Percentiles rank a stretch among this genome's conserved stretches.
These are phyloP conservation scores for Jacaranda copaia DNA, from an alignment of 257 asterid species.

Conservation along the genomic window DNA sequence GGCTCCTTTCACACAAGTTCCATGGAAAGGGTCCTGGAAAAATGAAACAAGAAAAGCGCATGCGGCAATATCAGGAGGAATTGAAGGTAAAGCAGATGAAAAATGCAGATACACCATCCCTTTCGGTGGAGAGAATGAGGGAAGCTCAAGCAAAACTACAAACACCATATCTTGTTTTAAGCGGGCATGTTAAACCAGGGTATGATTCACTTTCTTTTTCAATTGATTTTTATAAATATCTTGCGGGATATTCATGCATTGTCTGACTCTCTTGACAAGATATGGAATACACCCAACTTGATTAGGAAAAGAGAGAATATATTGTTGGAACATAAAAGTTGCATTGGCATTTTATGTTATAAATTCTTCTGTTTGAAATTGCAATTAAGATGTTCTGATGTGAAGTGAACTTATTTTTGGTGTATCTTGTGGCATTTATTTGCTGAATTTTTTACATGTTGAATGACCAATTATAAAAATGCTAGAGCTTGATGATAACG, in stretches of 20 bases:
- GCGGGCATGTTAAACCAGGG: constrained; percentile 94
- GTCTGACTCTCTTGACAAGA: constrained; percentile 1
- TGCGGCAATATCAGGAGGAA: constrained; percentile 90
- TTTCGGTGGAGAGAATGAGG: constrained; percentile 89
- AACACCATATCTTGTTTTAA: constrained; percentile 84
- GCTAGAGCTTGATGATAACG: constrained; percentile 4
- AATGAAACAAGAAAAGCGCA: constrained; percentile 91
- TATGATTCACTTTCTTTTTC: constrained; percentile 43
- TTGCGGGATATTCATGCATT: constrained; percentile 2
- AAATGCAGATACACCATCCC: constrained; percentile 93
- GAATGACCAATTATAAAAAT: neutral
- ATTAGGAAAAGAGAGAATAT: neutral
- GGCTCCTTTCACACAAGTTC: constrained; percentile 88
- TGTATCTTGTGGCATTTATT: neutral
- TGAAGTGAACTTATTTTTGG: constrained; percentile 1
- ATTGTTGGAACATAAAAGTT: neutral
- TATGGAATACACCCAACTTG: constrained; percentile 14
- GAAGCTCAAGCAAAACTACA: constrained; percentile 78
- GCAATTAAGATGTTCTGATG: constrained; percentile 2
- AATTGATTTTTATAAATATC: constrained; percentile 19
- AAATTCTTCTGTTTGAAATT: neutral
- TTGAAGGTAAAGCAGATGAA: constrained; percentile 92
- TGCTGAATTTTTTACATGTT: neutral
- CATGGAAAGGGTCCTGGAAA: constrained; percentile 99
- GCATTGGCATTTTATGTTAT: neutral